phyloP scores from a whole-genome alignment of 2,329 filamentous ascomycete genomes.

The Penicillium sp. region DNA sequence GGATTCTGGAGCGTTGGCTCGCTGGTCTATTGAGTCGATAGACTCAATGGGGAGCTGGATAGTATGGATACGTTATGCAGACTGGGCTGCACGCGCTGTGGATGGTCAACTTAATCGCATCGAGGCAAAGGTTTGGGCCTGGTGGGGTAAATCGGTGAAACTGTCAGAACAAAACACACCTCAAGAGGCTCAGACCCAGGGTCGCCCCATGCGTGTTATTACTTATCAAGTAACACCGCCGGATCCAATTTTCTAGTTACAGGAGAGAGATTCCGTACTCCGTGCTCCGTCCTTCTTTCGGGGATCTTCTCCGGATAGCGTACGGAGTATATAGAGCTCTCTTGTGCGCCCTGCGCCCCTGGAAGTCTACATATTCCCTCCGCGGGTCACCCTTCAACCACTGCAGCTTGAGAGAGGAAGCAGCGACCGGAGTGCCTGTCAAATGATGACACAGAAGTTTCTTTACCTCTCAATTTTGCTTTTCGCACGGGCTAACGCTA shows the following conservation, averaged over 20 bases:
- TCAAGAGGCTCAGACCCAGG: neutral
- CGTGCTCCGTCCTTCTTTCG: neutral
- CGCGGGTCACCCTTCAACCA: neutral
- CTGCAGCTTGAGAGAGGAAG: neutral
- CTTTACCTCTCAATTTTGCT: neutral
- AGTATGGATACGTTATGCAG: neutral
- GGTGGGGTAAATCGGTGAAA: neutral
- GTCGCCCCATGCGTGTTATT: neutral
- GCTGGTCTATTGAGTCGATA: neutral
- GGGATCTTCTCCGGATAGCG: neutral
- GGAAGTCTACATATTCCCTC: conserved; percentile 13
- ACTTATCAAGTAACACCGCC: neutral
- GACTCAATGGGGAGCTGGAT: too few relatives aligned
- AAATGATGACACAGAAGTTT: neutral
- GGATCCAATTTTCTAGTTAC: neutral
- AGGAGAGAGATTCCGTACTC: neutral
- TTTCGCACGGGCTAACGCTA: neutral
- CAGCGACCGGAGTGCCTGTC: neutral
- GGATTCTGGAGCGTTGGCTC: neutral
- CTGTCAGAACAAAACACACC: neutral
- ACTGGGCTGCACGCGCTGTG: neutral
- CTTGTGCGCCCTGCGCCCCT: neutral
- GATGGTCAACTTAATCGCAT: neutral
- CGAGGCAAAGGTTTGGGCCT: neutral
- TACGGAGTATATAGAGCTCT: neutral